These are phyloP conservation scores for Talaromyces sp. DNA, from an alignment of 2,329 filamentous ascomycete species.

Conservation along the genomic window DNA sequence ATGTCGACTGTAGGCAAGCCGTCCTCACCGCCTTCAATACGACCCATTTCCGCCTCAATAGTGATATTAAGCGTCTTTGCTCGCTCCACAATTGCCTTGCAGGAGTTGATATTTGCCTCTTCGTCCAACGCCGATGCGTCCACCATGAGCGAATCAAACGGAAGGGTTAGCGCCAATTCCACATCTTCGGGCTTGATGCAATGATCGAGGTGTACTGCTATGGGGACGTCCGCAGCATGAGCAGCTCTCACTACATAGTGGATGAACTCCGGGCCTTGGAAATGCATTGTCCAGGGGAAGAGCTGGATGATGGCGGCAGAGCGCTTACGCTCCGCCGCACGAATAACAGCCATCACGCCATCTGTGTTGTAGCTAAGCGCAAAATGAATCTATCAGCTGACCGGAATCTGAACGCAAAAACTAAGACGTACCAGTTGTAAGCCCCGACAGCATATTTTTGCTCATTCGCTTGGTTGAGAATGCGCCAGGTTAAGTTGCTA, in stretches of 20 bases:
- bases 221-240: background rate
- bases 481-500: constrained; percentile 9
- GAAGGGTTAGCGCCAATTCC: constrained; percentile 5
- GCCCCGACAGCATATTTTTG: constrained; percentile 5
- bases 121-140: background rate
- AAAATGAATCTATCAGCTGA: no score
- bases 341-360: constrained; percentile 8
- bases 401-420: background rate
- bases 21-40: constrained; percentile 3
- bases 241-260: background rate
- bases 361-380: constrained; percentile 1
- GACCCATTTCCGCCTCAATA: constrained; percentile 9
- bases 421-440: constrained; percentile 3
- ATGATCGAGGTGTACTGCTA: constrained; percentile 7
- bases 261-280: background rate
- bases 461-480: constrained; percentile 8
- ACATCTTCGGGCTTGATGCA: constrained; percentile 7
- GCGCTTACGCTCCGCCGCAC: background rate
- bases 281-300: constrained; percentile 8
- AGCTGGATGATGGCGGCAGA: constrained; percentile 11
- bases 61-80: background rate
- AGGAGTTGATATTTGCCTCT: constrained; percentile 1
- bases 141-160: constrained; percentile 13
- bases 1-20: constrained; percentile 2
- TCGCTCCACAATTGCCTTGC: background rate